Percentiles rank a stretch among this genome's conserved stretches.
phyloP scores from a whole-genome alignment of 1,284 basidiomycete species.

The Cystobasidiaceae sp. region DNA sequence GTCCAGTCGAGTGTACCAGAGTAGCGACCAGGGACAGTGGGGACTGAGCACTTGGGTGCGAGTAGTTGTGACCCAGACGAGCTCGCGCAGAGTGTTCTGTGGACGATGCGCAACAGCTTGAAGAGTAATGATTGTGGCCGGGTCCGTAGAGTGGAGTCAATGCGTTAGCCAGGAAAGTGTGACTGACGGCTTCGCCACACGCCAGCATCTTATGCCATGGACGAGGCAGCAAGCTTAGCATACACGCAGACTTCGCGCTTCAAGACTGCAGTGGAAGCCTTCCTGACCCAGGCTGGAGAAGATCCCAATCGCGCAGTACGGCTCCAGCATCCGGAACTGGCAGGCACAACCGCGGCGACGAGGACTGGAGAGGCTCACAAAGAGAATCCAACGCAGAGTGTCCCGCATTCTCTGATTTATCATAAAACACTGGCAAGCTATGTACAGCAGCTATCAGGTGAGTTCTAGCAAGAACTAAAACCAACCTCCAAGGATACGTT shows the following conservation, averaged over 20 bases:
- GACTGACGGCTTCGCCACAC: no score
- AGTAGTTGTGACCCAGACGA: no score
- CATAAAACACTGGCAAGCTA: slow-evolving; percentile 12
- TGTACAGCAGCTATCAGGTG: slow-evolving; percentile 3
- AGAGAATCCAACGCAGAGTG: slow-evolving; percentile 5
- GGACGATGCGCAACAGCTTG: slow-evolving; percentile 18
- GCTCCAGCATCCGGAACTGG: slow-evolving; percentile 5
- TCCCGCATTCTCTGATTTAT: slow-evolving; percentile 17
- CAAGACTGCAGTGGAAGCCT: slow-evolving; percentile 9
- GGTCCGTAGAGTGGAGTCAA: neutral
- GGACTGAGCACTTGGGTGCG: no score
- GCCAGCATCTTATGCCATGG: no score
- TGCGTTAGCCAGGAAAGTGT: neutral
- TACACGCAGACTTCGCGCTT: slow-evolving; percentile 15
- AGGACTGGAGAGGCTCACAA: no score
- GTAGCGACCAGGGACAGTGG: no score
- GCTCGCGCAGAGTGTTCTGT: slow-evolving; percentile 17
- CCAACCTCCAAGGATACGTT: neutral
- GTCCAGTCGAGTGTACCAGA: no score
- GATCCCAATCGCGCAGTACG: slow-evolving; percentile 4
- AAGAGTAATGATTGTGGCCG: neutral
- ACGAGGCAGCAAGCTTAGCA: neutral
- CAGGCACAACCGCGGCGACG: neutral
- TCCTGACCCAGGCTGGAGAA: neutral
- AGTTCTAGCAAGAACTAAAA: neutral